A percentile compares a stretch with the other conserved stretches of the same genome.
These are phyloP conservation scores for Sclerotiophoma versabilis DNA, from an alignment of 2,329 filamentous ascomycete genomes.

Conservation along the genomic window DNA sequence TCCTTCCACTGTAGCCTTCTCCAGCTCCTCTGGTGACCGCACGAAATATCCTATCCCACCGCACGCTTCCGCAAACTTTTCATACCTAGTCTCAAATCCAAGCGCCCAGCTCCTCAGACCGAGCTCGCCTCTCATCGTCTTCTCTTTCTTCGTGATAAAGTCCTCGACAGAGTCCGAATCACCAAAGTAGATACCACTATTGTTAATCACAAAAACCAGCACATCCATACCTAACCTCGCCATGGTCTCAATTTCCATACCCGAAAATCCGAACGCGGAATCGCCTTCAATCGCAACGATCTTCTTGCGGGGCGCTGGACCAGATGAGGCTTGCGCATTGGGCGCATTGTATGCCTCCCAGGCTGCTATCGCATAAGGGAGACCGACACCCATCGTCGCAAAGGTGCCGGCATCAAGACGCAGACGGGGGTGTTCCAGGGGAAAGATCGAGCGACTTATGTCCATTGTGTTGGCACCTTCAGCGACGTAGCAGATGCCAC, in stretches of 20 bases:
- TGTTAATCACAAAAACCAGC: conserved; percentile 64
- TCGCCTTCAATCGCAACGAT: conserved; percentile 65
- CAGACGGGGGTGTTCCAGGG: conserved; percentile 61
- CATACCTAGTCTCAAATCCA: conserved; percentile 62
- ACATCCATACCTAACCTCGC: conserved; percentile 62
- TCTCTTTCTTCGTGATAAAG: conserved; percentile 54
- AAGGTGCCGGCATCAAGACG: conserved; percentile 66
- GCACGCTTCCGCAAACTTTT: conserved; percentile 62
- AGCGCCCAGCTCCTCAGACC: conserved; percentile 59
- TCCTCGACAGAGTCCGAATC: conserved; percentile 48
- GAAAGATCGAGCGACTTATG: conserved; percentile 63
- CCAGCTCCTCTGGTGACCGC: conserved; percentile 60
- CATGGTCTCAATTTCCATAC: conserved; percentile 65
- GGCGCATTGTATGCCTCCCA: conserved; percentile 62
- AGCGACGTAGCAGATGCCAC: conserved; percentile 62
- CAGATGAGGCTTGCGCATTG: conserved; percentile 43
- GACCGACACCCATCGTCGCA: conserved; percentile 66
- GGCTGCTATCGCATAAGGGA: conserved; percentile 65
- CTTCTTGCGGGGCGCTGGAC: conserved; percentile 54
- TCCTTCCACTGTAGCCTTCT: conserved; percentile 58
- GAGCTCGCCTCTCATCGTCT: conserved; percentile 39
- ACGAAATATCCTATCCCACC: conserved; percentile 62
- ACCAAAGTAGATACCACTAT: conserved; percentile 54
- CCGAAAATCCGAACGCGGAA: conserved; percentile 63
- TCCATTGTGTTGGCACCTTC: conserved; percentile 69